Evolutionary conservation across 2,329 filamentous ascomycete species (phyloP).

Genomic region (Helotiales sp.): DNA sequence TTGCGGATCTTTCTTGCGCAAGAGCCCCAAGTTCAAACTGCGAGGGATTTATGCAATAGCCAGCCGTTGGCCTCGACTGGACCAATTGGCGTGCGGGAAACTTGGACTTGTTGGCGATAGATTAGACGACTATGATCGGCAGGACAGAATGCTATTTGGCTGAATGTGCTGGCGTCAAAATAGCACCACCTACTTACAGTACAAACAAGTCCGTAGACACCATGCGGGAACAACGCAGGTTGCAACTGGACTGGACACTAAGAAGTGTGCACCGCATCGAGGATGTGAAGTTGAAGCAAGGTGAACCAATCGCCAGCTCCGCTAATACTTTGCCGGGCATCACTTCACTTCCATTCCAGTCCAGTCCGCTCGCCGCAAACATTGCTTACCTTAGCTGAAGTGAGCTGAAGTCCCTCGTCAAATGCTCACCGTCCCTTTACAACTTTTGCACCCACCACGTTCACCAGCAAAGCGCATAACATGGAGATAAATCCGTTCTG

Average conservation of each 20-base stretch:
- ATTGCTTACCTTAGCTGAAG: background rate
- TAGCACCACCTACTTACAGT: background rate
- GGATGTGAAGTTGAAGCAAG: background rate
- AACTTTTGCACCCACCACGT: too few relatives aligned
- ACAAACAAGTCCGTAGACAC: background rate
- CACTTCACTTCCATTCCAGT: background rate
- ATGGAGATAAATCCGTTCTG: background rate
- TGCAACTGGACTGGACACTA: too few relatives aligned
- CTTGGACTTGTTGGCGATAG: constrained; percentile 10
- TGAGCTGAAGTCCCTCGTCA: too few relatives aligned
- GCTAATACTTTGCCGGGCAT: background rate
- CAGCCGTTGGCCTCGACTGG: background rate
- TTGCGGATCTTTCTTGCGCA: constrained; percentile 18
- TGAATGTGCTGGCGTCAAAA: constrained; percentile 20
- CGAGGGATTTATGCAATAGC: constrained; percentile 14
- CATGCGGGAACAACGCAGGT: constrained; percentile 11
- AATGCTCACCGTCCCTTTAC: too few relatives aligned
- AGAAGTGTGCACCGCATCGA: background rate
- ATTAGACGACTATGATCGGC: constrained; percentile 29
- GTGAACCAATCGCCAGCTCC: constrained; percentile 2
- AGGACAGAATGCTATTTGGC: constrained; percentile 21
- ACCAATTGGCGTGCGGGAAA: constrained; percentile 5
- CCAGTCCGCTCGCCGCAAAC: background rate
- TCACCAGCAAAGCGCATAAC: background rate
- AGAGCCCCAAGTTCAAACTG: constrained; percentile 25